A percentile compares a stretch with the other conserved stretches of the same genome.
These are phyloP conservation scores for Ophryocystis elektroscirrha DNA, from an alignment of 169 alveolate species.

Conservation along the genomic window DNA sequence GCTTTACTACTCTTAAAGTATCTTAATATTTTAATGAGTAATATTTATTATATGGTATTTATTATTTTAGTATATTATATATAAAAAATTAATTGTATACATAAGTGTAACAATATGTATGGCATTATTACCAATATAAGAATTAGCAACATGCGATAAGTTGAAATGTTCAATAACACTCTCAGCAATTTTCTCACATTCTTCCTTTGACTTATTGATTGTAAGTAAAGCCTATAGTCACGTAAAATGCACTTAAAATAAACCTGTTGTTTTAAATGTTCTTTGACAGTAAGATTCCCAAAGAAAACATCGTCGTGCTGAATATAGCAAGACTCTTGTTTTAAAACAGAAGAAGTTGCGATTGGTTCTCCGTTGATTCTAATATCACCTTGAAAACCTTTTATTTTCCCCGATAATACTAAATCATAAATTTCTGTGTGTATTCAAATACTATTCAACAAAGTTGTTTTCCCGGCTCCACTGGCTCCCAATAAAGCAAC, in stretches of 20 bases:
- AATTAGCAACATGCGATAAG: conserved; percentile 27
- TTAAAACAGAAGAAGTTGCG: conserved; percentile 20
- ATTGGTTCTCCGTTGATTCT: conserved; percentile 17
- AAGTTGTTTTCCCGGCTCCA: conserved; percentile 57
- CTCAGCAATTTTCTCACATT: conserved; percentile 26
- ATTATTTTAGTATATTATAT: neutral
- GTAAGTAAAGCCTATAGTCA: conserved; percentile 30
- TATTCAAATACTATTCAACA: conserved; percentile 20
- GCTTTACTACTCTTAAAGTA: too few species aligned
- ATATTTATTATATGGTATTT: neutral
- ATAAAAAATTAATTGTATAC: neutral
- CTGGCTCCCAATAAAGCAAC: conserved; percentile 51
- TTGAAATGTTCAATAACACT: conserved; percentile 24
- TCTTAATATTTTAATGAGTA: neutral
- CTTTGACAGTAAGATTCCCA: conserved; percentile 44
- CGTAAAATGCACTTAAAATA: neutral
- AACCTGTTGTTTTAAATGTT: conserved; percentile 22
- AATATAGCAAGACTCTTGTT: conserved; percentile 45
- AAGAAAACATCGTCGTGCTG: conserved; percentile 51
- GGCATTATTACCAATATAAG: conserved; percentile 41
- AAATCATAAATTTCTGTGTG: neutral
- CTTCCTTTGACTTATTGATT: conserved; percentile 7
- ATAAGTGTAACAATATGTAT: conserved; percentile 22
- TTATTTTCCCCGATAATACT: conserved; percentile 21
- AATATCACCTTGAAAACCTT: conserved; percentile 18